Base-by-base conservation (phyloP, 345 rosid species). In the Eutrema heterophyllum region DNA sequence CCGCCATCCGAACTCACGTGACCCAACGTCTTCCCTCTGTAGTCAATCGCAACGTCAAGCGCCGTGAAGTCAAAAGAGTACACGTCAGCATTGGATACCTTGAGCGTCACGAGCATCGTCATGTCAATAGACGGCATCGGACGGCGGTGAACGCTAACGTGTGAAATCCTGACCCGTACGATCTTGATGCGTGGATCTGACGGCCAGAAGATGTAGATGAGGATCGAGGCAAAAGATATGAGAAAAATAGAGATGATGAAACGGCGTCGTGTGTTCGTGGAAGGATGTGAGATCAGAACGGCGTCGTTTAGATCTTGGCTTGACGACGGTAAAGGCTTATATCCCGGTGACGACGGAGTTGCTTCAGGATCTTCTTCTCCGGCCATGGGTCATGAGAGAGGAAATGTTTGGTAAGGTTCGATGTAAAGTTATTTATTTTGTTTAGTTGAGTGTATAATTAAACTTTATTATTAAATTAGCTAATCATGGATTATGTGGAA, bases 21-120 rank as follows among this genome's bases (percentile, higher is more conserved):
- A 29, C 97, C 97, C 67, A 91, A 76, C 84, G 72, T 77, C 77
- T 86, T 86, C 73, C 96, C 96, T 46, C 90, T 82, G 72, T 89
- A 93, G 9, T 54, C 80, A 0, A 93, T 46, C 11, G 81, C 78
- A 54, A 93, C 89, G 56, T 86, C 87, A 12, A 93, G 81, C 14
- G 3, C 77, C 29, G 70, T 68, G 55, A 83, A 88, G 75, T 84
- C 90, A 80, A 89, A 76, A 75, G 89, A 77, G 81, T 88, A 93
- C 64, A 88, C 84, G 77, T 88, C 97, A 32, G 78, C 79, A 54
- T 93, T 91, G 11, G 78, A 69, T 63, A 93, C 96, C 65, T 78
- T 83, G 6, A 91, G 7, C 12, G 89, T 87, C 5, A 87, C 76
- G 49, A 75, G 65, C 69, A 91, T 26, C 13, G 91, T 82, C 55